These are phyloP conservation scores for Wickerhamomyces bovis DNA, from an alignment of 805 yeast species.

Conservation along the genomic window DNA sequence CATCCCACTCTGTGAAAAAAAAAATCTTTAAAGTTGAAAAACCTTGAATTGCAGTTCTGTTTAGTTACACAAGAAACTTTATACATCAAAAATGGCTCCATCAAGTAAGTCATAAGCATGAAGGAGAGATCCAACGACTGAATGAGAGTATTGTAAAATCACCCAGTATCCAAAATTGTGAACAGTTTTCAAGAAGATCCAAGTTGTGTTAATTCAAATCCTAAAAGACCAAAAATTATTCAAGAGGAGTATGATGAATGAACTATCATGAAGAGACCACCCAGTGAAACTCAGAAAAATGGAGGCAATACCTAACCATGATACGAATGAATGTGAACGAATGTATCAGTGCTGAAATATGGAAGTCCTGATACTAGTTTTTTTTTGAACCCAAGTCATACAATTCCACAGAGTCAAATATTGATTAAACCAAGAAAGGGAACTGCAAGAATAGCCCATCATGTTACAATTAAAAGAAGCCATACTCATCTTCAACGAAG, in stretches of 20 bases:
- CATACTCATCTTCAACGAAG: background rate
- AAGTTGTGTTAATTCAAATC: background rate
- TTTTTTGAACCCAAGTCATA: no score
- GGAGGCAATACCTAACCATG: background rate
- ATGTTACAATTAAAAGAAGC: no score
- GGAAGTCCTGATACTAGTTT: no score
- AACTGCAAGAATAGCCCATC: no score
- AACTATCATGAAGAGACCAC: background rate
- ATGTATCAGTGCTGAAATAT: no score
- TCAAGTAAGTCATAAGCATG: conserved; percentile 31
- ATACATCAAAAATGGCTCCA: conserved; percentile 37
- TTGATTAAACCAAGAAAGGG: no score
- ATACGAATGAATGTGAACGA: background rate
- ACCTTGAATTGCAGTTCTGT: conserved; percentile 1
- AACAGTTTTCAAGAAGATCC: background rate
- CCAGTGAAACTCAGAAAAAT: background rate
- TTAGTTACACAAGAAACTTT: conserved; percentile 1
- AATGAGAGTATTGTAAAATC: background rate
- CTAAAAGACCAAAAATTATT: background rate
- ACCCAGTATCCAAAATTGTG: background rate
- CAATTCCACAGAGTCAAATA: no score
- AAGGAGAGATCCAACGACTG: background rate
- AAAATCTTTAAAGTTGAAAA: conserved; percentile 2
- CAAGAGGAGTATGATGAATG: background rate
- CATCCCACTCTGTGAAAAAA: background rate